These are phyloP conservation scores for Wickerhamiella shivajii DNA, from an alignment of 805 yeast species.

Conservation along the genomic window DNA sequence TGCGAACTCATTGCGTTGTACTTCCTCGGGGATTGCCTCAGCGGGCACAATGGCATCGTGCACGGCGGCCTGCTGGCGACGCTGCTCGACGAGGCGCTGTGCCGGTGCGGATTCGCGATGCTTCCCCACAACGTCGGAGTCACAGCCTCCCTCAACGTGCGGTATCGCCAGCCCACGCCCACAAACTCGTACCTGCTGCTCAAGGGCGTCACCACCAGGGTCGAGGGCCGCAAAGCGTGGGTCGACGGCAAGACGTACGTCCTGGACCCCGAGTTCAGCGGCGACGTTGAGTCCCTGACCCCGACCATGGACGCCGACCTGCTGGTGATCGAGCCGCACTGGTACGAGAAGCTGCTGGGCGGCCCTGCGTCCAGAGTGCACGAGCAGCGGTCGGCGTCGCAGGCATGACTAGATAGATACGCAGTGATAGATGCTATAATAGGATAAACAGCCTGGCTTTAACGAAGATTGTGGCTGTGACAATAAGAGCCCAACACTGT, in stretches of 20 bases:
- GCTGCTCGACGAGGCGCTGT: conserved; percentile 70
- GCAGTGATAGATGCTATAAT: no score
- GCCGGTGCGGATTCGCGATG: conserved; percentile 70
- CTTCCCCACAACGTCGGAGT: conserved; percentile 78
- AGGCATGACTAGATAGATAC: no score
- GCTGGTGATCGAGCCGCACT: conserved; percentile 27
- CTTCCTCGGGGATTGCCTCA: conserved; percentile 52
- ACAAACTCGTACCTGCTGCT: conserved; percentile 54
- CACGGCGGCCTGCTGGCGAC: conserved; percentile 85
- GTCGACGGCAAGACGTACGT: conserved; percentile 55
- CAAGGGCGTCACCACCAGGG: conserved; percentile 47
- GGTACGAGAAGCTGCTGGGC: conserved; percentile 22
- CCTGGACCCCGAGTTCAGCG: conserved; percentile 21
- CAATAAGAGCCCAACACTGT: no score
- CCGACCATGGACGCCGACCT: conserved; percentile 22
- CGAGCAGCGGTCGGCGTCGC: no score
- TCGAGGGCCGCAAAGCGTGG: conserved; percentile 67
- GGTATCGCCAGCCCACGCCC: conserved; percentile 42
- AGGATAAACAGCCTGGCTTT: no score
- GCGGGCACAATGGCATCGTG: conserved; percentile 56
- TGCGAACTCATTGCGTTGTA: conserved; percentile 45
- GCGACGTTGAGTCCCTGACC: conserved; percentile 12
- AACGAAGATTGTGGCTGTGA: no score
- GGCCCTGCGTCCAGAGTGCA: no score
- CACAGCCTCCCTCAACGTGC: conserved; percentile 59